Evolutionary conservation across 2,329 filamentous ascomycete species (phyloP).

Genomic region (Boeremia exigua): DNA sequence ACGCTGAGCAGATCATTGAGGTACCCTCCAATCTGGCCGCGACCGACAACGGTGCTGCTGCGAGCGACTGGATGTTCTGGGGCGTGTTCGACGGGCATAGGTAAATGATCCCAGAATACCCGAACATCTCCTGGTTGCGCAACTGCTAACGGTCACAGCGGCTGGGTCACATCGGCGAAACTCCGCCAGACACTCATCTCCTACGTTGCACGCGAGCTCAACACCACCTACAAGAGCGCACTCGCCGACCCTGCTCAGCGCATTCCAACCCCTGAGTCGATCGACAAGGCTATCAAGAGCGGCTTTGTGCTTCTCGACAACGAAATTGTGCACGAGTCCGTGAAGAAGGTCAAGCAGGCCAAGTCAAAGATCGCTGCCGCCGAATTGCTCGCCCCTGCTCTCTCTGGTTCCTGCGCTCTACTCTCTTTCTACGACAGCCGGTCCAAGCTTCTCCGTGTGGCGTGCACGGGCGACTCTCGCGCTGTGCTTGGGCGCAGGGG

Average conservation of each 20-base stretch:
- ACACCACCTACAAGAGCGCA: slow-evolving; percentile 84
- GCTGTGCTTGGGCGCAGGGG: slow-evolving; percentile 86
- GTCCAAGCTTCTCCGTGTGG: slow-evolving; percentile 87
- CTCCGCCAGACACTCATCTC: slow-evolving; percentile 89
- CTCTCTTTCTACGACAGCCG: slow-evolving; percentile 94
- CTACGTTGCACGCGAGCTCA: slow-evolving; percentile 91
- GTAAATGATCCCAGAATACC: slow-evolving; percentile 53
- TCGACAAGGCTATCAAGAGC: slow-evolving; percentile 90
- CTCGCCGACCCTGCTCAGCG: slow-evolving; percentile 61
- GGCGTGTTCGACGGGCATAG: slow-evolving; percentile 97
- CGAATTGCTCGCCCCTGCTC: slow-evolving; percentile 86
- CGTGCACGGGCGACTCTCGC: slow-evolving; percentile 94
- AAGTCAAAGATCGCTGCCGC: slow-evolving; percentile 91
- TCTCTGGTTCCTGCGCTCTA: slow-evolving; percentile 96
- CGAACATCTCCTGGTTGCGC: background rate
- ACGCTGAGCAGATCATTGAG: slow-evolving; percentile 97
- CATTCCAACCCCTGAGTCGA: slow-evolving; percentile 76
- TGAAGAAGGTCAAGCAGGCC: slow-evolving; percentile 86
- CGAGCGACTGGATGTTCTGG: slow-evolving; percentile 99
- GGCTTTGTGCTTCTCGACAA: slow-evolving; percentile 89
- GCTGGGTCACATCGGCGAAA: slow-evolving; percentile 98
- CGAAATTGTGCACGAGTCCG: slow-evolving; percentile 92
- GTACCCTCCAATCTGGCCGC: slow-evolving; percentile 69
- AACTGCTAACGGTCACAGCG: slow-evolving; percentile 58
- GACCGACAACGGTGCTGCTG: slow-evolving; percentile 61